phyloP scores from a whole-genome alignment of 345 rosid genomes.

The Raphanus raphanistrum region DNA sequence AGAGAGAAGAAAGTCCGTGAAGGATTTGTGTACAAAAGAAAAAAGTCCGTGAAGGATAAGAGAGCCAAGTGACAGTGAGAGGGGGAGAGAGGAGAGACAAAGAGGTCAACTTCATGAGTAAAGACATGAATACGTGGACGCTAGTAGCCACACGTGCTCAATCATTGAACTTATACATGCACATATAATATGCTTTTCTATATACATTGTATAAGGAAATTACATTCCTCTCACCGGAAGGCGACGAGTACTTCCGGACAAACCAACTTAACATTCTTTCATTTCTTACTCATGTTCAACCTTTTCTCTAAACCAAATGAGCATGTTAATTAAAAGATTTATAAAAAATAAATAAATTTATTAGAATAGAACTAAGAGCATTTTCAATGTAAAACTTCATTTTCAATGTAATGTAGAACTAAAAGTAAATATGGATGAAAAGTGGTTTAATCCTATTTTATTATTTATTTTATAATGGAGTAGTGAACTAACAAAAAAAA shows the following conservation, averaged over 20 bases:
- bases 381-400: too few relatives aligned
- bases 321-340: not conserved
- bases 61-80: not conserved
- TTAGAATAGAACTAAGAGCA: not conserved
- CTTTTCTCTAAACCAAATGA: not conserved
- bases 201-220: not conserved
- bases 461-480: too few relatives aligned
- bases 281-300: not conserved
- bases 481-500: too few relatives aligned
- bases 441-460: too few relatives aligned
- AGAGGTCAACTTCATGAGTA: slow-evolving; percentile 48
- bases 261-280: slow-evolving; percentile 33
- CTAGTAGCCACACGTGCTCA: slow-evolving; percentile 62
- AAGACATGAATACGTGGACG: slow-evolving; percentile 64
- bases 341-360: not conserved
- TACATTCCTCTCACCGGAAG: slow-evolving; percentile 15
- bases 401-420: too few relatives aligned
- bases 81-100: slow-evolving; percentile 28
- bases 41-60: slow-evolving; percentile 7
- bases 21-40: too few relatives aligned
- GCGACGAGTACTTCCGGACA: slow-evolving; percentile 21
- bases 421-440: too few relatives aligned
- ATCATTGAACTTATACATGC: slow-evolving; percentile 41
- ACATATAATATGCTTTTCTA: not conserved
- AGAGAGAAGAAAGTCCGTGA: too few relatives aligned